phyloP scores from a whole-genome alignment of 2,329 filamentous ascomycete genomes.

The Monilinia laxa region DNA sequence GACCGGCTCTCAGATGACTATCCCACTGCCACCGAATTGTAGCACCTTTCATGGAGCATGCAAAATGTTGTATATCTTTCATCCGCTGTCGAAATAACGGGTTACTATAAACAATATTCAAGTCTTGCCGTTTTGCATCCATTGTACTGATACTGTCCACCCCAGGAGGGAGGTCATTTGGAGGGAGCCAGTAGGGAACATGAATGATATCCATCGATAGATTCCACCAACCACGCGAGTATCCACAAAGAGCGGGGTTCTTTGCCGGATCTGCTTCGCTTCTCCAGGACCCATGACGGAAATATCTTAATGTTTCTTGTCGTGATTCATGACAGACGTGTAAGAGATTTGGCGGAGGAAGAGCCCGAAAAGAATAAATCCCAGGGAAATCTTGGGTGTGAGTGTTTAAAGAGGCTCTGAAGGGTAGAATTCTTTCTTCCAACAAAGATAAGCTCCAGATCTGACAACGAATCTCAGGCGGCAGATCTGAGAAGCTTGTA shows the following conservation, averaged over 20 bases:
- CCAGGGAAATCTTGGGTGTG: not conserved
- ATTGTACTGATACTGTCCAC: not conserved
- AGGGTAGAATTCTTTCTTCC: not conserved
- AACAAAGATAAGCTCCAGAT: constrained; percentile 2
- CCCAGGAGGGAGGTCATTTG: not conserved
- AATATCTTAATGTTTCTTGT: not conserved
- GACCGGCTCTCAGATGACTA: not conserved
- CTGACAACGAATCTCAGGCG: not conserved
- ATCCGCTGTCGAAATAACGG: not conserved
- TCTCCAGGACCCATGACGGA: not conserved
- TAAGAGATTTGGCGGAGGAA: not conserved
- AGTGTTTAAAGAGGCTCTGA: not conserved
- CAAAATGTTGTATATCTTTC: not conserved
- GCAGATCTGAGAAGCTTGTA: not conserved
- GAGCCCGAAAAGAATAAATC: not conserved
- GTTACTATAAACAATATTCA: not conserved
- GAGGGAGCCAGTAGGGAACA: constrained; percentile 12
- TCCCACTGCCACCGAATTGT: constrained; percentile 1
- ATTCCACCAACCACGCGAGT: not conserved
- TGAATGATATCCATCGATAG: constrained; percentile 9
- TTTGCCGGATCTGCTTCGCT: not conserved
- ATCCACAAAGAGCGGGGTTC: not conserved
- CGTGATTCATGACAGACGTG: constrained; percentile 5
- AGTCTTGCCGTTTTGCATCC: not conserved
- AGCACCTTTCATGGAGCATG: not conserved